Evolutionary conservation across 352 stramenopile species (phyloP), one percentile per base, ranked within the genome.

Genomic region (Globisporangium iwayamae): DNA sequence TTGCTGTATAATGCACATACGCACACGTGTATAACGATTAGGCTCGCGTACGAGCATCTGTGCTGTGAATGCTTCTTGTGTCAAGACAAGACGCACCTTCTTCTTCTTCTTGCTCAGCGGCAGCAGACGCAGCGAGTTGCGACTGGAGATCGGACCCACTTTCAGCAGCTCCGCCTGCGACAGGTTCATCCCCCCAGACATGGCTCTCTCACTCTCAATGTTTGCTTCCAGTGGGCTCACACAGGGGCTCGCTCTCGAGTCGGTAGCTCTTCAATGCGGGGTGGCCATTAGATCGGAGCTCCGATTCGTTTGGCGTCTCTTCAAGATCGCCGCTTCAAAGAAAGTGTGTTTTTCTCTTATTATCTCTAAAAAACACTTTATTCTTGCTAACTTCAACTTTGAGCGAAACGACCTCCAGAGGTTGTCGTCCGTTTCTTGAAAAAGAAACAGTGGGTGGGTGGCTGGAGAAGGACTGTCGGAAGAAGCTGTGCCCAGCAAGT

Each of bases 71-170:
- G 10, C 8, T 56, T 20, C 2, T 1, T 20, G 10, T 8, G n/a
- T n/a, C 28, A 28, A 28, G 25, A 28, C 25, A 28, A 20, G 9
- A 41, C 61, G 47, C 53, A 89, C 82, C 72, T 92, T 92, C 57
- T 92, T 92, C 71, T 92, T 94, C 73, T 92, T 91, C 76, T 91
- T 91, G 73, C 82, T 92, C 18, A 94, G 65, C 6, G 87, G 87
- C 25, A 96, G 74, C 53, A 96, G 62, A 7, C 83, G 78, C 51
- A 94, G 71, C 65, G 85, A 90, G 69, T 93, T 75, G 54, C 81
- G 76, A 45, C 83, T 92, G 14, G 82, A 76, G 53, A 94, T 83
- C 13, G 85, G 81, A 36, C 85, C 85, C 9, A 93, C 84, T 69
- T 91, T 93, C 54, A 93, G 79, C 46, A 96, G 74, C 69, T 94